Evolutionary conservation across 2,329 filamentous ascomycete genomes (phyloP).

Genomic region (Paraphaeosphaeria sporulosa): DNA sequence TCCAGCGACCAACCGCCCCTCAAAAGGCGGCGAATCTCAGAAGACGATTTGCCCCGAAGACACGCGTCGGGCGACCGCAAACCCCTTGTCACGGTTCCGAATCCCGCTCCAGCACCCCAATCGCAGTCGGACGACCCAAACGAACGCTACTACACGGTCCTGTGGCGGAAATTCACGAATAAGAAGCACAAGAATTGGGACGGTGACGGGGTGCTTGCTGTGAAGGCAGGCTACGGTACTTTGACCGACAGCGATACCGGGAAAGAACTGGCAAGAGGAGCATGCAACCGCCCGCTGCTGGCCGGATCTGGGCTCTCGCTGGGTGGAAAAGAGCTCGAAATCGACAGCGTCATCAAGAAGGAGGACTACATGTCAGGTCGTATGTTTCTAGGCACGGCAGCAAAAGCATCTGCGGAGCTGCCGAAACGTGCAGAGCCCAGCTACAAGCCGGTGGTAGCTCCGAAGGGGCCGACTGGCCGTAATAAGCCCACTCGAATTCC

Average conservation of each 20-base stretch:
- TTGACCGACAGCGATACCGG: conserved; percentile 68
- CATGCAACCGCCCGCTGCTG: conserved; percentile 64
- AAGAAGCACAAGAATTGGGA: conserved; percentile 84
- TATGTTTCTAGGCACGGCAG: conserved; percentile 50
- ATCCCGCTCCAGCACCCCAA: conserved; percentile 26
- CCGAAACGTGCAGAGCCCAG: conserved; percentile 24
- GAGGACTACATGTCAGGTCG: conserved; percentile 64
- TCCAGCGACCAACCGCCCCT: conserved; percentile 41
- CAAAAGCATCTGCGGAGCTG: conserved; percentile 27
- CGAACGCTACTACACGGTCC: conserved; percentile 53
- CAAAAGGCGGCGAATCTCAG: conserved; percentile 53
- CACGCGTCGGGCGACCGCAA: conserved; percentile 36
- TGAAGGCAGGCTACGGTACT: conserved; percentile 64
- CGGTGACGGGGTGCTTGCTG: conserved; percentile 71
- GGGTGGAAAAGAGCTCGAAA: conserved; percentile 72
- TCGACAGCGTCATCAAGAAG: conserved; percentile 68
- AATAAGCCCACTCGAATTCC: conserved; percentile 37
- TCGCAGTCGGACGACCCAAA: conserved; percentile 32
- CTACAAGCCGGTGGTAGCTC: conserved; percentile 23
- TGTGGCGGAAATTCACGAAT: conserved; percentile 70
- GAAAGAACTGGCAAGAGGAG: conserved; percentile 66
- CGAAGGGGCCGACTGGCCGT: conserved; percentile 18
- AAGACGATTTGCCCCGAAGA: conserved; percentile 25
- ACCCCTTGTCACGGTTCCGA: conserved; percentile 38
- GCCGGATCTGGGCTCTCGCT: conserved; percentile 68